These are phyloP conservation scores for Microstroma glucosiphilum DNA, from an alignment of 1,284 basidiomycete genomes.

Conservation along the genomic window DNA sequence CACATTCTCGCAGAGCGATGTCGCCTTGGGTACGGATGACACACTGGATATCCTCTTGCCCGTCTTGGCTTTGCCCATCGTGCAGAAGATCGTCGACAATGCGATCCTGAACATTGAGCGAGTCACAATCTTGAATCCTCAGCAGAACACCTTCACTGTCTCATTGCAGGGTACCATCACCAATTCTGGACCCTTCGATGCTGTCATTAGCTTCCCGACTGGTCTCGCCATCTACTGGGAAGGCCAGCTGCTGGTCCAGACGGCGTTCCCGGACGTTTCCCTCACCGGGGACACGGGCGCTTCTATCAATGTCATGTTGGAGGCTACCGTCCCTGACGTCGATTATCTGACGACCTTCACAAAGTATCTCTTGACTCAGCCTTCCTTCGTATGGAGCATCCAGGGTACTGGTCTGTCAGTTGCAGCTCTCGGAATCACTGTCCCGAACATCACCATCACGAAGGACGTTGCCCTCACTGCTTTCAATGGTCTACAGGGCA, in stretches of 20 bases:
- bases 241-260: slow-evolving; percentile 60
- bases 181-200: slow-evolving; percentile 73
- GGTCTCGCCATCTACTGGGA: slow-evolving; percentile 65
- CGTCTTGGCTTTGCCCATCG: slow-evolving; percentile 67
- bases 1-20: slow-evolving; percentile 59
- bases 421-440: slow-evolving; percentile 53
- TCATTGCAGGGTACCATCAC: slow-evolving; percentile 63
- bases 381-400: slow-evolving; percentile 69
- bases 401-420: slow-evolving; percentile 64
- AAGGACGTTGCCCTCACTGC: slow-evolving; percentile 67
- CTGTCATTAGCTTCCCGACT: slow-evolving; percentile 62
- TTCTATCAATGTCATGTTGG: slow-evolving; percentile 58
- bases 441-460: slow-evolving; percentile 59
- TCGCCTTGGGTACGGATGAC: slow-evolving; percentile 62
- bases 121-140: slow-evolving; percentile 37
- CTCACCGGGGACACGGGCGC: slow-evolving; percentile 61
- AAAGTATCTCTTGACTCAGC: slow-evolving; percentile 61
- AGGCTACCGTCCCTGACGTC: slow-evolving; percentile 62
- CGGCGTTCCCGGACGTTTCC: slow-evolving; percentile 59
- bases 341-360: slow-evolving; percentile 64
- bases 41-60: slow-evolving; percentile 65
- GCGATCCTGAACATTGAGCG: slow-evolving; percentile 54
- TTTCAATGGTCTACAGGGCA: slow-evolving; percentile 64
- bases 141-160: slow-evolving; percentile 61
- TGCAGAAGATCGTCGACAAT: slow-evolving; percentile 67